Conservation (phyloP, 805 yeast species). For the Candida yuanshanica region DNA sequence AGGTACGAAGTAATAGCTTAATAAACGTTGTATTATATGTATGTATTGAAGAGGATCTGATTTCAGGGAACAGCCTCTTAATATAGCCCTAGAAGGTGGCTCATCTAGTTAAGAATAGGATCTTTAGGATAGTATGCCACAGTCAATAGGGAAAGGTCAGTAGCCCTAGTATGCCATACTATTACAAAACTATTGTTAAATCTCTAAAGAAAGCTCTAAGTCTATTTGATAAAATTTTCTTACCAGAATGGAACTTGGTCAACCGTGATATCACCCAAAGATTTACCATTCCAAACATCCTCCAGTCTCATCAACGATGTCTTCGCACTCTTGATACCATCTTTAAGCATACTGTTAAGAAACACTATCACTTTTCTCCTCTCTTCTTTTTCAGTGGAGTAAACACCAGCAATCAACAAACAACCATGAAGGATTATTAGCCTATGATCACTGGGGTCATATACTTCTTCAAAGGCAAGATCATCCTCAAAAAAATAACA, state of each 20-base stretch:
- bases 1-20: no score
- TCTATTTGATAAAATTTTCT: no score
- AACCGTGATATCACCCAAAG: slow-evolving; percentile 2
- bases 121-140: no score
- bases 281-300: slow-evolving; percentile 16
- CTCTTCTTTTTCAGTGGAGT: slow-evolving; percentile 11
- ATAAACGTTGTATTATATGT: no score
- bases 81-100: no score
- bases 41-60: no score
- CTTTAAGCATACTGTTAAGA: slow-evolving; percentile 12
- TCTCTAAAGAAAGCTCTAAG: no score
- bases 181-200: no score
- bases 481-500: slow-evolving; percentile 15
- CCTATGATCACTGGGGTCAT: slow-evolving; percentile 15
- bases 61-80: no score
- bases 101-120: no score
- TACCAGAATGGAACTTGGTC: not conserved
- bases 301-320: slow-evolving; percentile 12
- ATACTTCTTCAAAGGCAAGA: not conserved
- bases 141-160: no score
- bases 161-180: no score
- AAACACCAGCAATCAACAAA: slow-evolving; percentile 16
- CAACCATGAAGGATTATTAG: slow-evolving; percentile 22
- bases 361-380: slow-evolving; percentile 9
- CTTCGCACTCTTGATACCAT: slow-evolving; percentile 19